Conservation (phyloP, 352 stramenopile genomes). For the Globisporangium middletonii region DNA sequence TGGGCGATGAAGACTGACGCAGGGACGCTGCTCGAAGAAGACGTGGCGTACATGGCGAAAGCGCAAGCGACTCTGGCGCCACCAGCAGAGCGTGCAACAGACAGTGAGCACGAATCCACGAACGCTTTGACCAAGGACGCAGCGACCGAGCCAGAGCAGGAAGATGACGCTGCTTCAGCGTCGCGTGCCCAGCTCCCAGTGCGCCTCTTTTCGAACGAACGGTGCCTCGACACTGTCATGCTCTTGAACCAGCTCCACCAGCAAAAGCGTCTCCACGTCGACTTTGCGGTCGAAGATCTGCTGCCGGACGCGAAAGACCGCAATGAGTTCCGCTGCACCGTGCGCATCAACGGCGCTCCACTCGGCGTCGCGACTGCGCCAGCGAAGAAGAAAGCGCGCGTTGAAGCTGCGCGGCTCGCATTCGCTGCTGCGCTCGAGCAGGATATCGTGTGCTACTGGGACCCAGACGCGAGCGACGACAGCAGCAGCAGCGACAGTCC, state of each 20-base stretch:
- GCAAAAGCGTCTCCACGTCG: conserved; percentile 33
- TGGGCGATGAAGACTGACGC: conserved; percentile 65
- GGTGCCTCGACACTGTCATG: conserved; percentile 30
- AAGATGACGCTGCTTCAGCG: conserved; percentile 12
- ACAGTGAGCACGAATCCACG: background rate
- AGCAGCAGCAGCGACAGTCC: too few species aligned
- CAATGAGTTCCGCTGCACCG: conserved; percentile 48
- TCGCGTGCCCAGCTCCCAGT: background rate
- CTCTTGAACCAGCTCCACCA: conserved; percentile 51
- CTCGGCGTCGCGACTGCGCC: conserved; percentile 31
- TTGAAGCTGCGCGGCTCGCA: conserved; percentile 48
- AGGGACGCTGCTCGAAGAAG: conserved; percentile 40
- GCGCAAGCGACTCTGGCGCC: conserved; percentile 29
- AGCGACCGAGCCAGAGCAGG: conserved; percentile 30
- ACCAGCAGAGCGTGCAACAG: conserved; percentile 10
- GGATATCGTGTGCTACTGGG: conserved; percentile 31
- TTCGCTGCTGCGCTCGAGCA: conserved; percentile 73
- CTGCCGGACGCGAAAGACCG: conserved; percentile 19
- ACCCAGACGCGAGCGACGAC: conserved; percentile 10
- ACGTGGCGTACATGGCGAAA: conserved; percentile 55
- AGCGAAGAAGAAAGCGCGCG: conserved; percentile 83
- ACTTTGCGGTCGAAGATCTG: conserved; percentile 47
- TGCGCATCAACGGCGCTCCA: conserved; percentile 37
- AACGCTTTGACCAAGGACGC: background rate
- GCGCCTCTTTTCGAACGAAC: conserved; percentile 37